Evolutionary conservation across 768 basidiomycete species (phyloP).

Genomic region (Cystobasidiopsis lactophilus): DNA sequence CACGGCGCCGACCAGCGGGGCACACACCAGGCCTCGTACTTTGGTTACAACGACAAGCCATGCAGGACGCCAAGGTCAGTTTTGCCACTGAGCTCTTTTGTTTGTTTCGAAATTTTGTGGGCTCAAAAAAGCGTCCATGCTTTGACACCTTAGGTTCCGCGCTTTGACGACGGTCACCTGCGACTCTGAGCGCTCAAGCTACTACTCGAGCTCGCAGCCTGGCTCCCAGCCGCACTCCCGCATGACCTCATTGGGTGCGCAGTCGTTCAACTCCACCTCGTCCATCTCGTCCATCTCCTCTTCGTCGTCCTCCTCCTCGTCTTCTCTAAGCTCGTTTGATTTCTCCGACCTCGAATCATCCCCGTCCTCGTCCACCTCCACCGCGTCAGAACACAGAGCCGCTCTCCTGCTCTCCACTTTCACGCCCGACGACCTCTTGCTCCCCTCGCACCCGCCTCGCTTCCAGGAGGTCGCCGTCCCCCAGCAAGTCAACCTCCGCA

Average conservation of each 20-base stretch:
- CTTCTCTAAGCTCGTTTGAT: slow-evolving; percentile 16
- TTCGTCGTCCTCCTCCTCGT: slow-evolving; percentile 17
- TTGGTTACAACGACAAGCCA: slow-evolving; percentile 25
- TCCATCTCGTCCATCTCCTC: slow-evolving; percentile 18
- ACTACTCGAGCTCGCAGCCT: too few relatives aligned
- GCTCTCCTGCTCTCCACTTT: neutral
- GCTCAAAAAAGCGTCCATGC: too few relatives aligned
- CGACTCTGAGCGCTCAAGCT: slow-evolving; percentile 10
- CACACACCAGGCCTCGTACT: slow-evolving; percentile 58
- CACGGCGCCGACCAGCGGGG: slow-evolving; percentile 71
- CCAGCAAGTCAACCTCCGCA: slow-evolving; percentile 28
- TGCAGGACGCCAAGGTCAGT: slow-evolving; percentile 20
- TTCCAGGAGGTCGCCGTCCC: slow-evolving; percentile 23
- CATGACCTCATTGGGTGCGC: neutral
- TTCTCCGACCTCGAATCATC: slow-evolving; percentile 14
- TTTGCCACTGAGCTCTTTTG: too few relatives aligned
- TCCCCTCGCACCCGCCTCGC: slow-evolving; percentile 14
- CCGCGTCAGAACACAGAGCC: neutral
- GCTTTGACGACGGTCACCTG: slow-evolving; percentile 6
- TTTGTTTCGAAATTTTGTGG: neutral
- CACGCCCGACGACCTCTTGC: slow-evolving; percentile 6
- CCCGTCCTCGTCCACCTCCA: neutral
- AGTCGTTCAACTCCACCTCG: slow-evolving; percentile 12
- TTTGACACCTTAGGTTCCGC: neutral
- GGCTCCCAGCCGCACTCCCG: neutral